Evolutionary conservation across 805 yeast genomes (phyloP), one percentile per base, ranked within the genome.

Genomic region (Candida nitratophila): DNA sequence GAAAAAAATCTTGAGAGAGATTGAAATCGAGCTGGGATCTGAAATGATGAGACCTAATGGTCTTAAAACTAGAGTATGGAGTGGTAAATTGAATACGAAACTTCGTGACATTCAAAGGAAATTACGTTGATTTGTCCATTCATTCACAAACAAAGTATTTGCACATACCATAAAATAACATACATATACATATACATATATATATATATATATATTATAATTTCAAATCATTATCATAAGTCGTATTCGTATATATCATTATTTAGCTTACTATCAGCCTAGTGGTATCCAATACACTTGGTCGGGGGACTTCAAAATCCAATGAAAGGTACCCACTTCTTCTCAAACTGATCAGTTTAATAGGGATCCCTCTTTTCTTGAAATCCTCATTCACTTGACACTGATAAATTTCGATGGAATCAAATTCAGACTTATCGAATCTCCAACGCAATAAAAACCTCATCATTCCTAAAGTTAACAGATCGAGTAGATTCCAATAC

Each of bases 261-360:
- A 22, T 15, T 10, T 37, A 11, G 20, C 16, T 37, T 11, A 17
- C 9, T 19, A n/a, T n/a, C n/a, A n/a, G n/a, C n/a, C n/a, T n/a
- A n/a, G n/a, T n/a, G n/a, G n/a, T 37, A 26, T 3, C 7, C 8
- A 24, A 21, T 15, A 8, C n/a, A 4, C 9, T 35, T 12, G 77
- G 77, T 40, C 50, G 63, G 1, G 81, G 79, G 3, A 80, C 63
- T 50, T 74, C 71, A 47, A 78, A 69, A 55, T 81, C 86, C 50
- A 76, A 59, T 14, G 83, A 76, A 7, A 81, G 58, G 56, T 71
- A 81, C 1, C 79, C 87, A 27, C 75, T 66, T 42, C 67, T 55
- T 41, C 73, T 53, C 1, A 85, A 85, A 5, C 76, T 67, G 1
- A 82, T 67, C 10, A 83, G 47, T 27, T 53, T 50, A 15, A 76